Conservation (phyloP, 148 eudicot species). For the Diospyros lotus region DNA sequence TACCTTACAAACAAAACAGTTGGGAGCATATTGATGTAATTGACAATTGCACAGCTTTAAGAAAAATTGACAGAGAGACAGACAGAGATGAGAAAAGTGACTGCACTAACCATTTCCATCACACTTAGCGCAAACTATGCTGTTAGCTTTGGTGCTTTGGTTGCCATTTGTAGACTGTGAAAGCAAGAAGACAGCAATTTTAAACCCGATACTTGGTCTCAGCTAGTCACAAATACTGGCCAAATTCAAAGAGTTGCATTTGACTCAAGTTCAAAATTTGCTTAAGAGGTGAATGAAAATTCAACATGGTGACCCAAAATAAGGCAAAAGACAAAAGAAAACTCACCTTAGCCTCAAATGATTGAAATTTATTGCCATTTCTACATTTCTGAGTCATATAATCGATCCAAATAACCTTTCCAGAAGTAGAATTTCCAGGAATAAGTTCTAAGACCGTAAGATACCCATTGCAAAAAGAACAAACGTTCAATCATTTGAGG, state of each 20-base stretch:
- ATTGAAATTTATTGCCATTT: conserved; percentile 11
- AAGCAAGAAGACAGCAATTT: background rate
- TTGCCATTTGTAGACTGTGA: conserved; percentile 24
- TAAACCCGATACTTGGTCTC: background rate
- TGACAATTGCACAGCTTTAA: too few relatives aligned
- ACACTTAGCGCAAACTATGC: conserved; percentile 38
- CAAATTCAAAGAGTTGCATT: background rate
- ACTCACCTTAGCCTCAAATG: conserved; percentile 25
- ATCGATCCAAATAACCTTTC: conserved; percentile 23
- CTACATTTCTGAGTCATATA: conserved; percentile 15
- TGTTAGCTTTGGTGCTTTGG: conserved; percentile 23
- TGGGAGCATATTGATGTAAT: too few relatives aligned
- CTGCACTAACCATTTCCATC: conserved; percentile 42
- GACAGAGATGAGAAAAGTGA: too few relatives aligned
- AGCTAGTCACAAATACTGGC: background rate
- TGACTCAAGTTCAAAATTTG: background rate
- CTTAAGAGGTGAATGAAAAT: background rate
- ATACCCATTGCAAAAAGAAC: background rate
- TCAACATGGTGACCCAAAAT: background rate
- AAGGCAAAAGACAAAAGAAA: background rate
- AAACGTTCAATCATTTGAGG: background rate
- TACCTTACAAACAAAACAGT: too few relatives aligned
- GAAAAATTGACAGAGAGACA: too few relatives aligned
- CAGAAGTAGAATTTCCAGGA: conserved; percentile 15
- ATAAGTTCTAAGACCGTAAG: conserved; percentile 20